Conservation (phyloP, 2,329 filamentous ascomycete genomes). For the Penicillium hordei region DNA sequence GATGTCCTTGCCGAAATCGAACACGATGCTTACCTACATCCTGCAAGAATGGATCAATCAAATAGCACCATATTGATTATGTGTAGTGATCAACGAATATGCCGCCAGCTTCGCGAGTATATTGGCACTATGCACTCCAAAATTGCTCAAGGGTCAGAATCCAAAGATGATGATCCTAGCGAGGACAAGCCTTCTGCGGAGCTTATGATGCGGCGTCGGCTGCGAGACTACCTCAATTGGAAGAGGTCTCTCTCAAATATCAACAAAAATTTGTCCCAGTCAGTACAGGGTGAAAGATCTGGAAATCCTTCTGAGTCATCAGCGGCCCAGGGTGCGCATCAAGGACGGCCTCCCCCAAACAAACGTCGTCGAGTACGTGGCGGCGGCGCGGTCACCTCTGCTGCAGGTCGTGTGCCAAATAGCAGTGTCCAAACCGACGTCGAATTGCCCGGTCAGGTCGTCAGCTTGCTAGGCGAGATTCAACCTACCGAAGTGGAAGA, state of each 20-base stretch:
- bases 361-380: conserved; percentile 84
- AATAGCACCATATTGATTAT: conserved; percentile 94
- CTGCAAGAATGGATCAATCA: conserved; percentile 72
- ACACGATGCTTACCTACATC: conserved; percentile 81
- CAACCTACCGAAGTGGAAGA: conserved; percentile 76
- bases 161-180: conserved; percentile 52
- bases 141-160: conserved; percentile 43
- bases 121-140: conserved; percentile 84
- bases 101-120: conserved; percentile 85
- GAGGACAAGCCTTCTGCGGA: conserved; percentile 68
- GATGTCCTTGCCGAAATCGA: conserved; percentile 94
- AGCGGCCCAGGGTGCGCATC: conserved; percentile 37
- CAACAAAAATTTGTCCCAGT: conserved; percentile 53
- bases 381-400: conserved; percentile 62
- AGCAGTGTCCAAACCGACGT: conserved; percentile 71
- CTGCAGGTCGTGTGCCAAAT: conserved; percentile 65
- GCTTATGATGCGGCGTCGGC: conserved; percentile 85
- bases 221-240: conserved; percentile 86
- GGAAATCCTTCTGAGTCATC: conserved; percentile 25
- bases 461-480: conserved; percentile 77
- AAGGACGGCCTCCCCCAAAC: conserved; percentile 71
- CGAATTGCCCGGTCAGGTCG: conserved; percentile 79
- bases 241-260: conserved; percentile 86
- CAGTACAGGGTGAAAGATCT: conserved; percentile 23
- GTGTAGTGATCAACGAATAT: conserved; percentile 85